Percentiles rank a stretch among this genome's conserved stretches.
Conservation (phyloP, 306 rosid species). For the Pachyrhizus erosus region DNA sequence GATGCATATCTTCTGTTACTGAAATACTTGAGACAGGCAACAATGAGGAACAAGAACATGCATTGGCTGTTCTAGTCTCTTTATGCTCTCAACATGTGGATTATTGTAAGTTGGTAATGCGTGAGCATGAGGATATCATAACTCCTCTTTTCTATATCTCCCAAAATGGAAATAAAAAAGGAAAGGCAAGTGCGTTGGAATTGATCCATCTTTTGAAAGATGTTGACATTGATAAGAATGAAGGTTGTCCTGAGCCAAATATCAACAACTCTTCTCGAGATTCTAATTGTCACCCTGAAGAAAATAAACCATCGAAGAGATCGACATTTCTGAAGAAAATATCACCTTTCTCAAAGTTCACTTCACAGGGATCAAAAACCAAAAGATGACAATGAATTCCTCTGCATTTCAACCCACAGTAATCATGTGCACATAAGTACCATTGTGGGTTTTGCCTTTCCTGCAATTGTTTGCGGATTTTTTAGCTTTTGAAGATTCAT, state of each 20-base stretch:
- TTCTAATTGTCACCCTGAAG: constrained; percentile 40
- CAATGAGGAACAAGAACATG: constrained; percentile 77
- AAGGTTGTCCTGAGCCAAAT: constrained; percentile 41
- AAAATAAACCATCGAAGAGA: constrained; percentile 54
- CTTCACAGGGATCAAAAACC: constrained; percentile 40
- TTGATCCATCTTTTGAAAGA: constrained; percentile 68
- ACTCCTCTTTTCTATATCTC: constrained; percentile 63
- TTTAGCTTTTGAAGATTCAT: constrained; percentile 33
- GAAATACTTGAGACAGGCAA: constrained; percentile 64
- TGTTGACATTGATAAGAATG: constrained; percentile 39
- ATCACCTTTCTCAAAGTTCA: constrained; percentile 48
- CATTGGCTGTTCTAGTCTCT: constrained; percentile 70
- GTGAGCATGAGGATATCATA: constrained; percentile 58
- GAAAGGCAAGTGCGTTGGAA: constrained; percentile 63
- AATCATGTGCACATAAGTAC: not conserved
- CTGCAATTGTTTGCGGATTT: constrained; percentile 9
- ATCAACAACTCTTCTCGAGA: constrained; percentile 40
- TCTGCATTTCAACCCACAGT: constrained; percentile 9
- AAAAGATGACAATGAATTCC: constrained; percentile 50
- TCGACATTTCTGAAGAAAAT: constrained; percentile 56
- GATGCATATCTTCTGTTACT: constrained; percentile 70
- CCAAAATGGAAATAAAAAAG: constrained; percentile 72
- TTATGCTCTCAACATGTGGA: constrained; percentile 71
- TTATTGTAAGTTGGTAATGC: constrained; percentile 68
- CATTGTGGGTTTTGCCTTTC: constrained; percentile 23